Conservation (phyloP, 1,284 basidiomycete genomes). For the Mycosarcoma maydis region DNA sequence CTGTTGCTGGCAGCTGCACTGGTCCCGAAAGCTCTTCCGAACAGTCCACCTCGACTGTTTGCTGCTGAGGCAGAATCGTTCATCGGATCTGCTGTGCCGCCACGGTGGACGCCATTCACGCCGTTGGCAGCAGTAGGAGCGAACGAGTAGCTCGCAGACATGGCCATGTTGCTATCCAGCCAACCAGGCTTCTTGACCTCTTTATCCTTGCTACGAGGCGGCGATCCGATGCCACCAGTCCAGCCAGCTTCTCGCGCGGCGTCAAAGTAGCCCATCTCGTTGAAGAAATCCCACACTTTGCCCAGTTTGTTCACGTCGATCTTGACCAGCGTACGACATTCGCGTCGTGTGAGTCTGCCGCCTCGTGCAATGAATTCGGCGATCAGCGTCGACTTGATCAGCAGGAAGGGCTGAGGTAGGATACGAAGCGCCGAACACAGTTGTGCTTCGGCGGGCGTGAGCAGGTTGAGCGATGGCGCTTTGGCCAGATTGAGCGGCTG, state of each 20-base stretch:
- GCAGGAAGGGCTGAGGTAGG: conserved; percentile 61
- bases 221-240: conserved; percentile 43
- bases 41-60: conserved; percentile 9
- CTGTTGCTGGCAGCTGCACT: conserved; percentile 9
- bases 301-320: conserved; percentile 63
- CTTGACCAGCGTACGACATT: conserved; percentile 57
- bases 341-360: conserved; percentile 56
- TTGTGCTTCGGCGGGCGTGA: conserved; percentile 57
- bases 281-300: conserved; percentile 64
- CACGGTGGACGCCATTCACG: not conserved
- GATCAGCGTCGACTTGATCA: conserved; percentile 64
- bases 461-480: conserved; percentile 59
- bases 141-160: conserved; percentile 41
- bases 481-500: conserved; percentile 59
- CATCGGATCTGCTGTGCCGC: too few relatives aligned
- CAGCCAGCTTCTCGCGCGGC: conserved; percentile 46
- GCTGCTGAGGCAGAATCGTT: not conserved
- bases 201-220: conserved; percentile 36
- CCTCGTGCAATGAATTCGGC: conserved; percentile 54
- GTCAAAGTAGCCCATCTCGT: conserved; percentile 61
- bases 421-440: conserved; percentile 62
- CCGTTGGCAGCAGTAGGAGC: conserved; percentile 5
- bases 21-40: conserved; percentile 13
- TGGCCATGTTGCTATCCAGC: conserved; percentile 43
- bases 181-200: conserved; percentile 42